These are phyloP conservation scores for Blastocystis sp. DNA, from an alignment of 352 stramenopile species.

Conservation along the genomic window DNA sequence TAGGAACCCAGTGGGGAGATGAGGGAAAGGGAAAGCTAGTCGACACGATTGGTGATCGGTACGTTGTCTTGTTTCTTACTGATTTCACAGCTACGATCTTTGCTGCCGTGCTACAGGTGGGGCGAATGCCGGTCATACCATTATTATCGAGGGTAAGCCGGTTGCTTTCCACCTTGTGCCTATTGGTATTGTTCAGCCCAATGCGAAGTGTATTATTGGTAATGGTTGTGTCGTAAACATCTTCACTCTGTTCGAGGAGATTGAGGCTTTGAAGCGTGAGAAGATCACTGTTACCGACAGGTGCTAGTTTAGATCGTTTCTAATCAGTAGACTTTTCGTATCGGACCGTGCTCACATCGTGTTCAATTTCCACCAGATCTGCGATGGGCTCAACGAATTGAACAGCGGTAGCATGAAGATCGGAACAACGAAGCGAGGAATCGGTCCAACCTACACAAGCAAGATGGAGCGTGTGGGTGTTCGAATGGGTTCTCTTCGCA, in stretches of 20 bases:
- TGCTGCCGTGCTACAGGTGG: slow-evolving; percentile 71
- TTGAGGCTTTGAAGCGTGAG: slow-evolving; percentile 71
- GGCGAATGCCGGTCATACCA: slow-evolving; percentile 96
- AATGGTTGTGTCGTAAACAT: slow-evolving; percentile 97
- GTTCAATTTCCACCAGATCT: slow-evolving; percentile 94
- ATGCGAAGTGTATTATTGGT: slow-evolving; percentile 89
- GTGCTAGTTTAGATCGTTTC: slow-evolving; percentile 80
- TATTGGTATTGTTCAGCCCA: slow-evolving; percentile 90
- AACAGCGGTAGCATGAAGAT: slow-evolving; percentile 65
- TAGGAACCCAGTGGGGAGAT: slow-evolving; percentile 94
- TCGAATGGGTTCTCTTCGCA: slow-evolving; percentile 85
- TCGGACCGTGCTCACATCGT: slow-evolving; percentile 95
- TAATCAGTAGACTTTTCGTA: slow-evolving; percentile 86
- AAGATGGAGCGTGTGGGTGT: slow-evolving; percentile 97
- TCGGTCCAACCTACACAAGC: slow-evolving; percentile 93
- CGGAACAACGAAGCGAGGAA: slow-evolving; percentile 92
- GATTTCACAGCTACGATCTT: slow-evolving; percentile 61
- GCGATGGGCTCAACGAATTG: slow-evolving; percentile 72
- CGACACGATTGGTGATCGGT: slow-evolving; percentile 73
- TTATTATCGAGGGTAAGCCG: slow-evolving; percentile 92
- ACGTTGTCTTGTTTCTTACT: slow-evolving; percentile 22
- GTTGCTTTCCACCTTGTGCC: slow-evolving; percentile 99
- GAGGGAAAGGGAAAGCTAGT: slow-evolving; percentile 99
- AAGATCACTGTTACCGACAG: slow-evolving; percentile 28
- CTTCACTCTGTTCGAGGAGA: slow-evolving; percentile 86